Evolutionary conservation across 192 early-diverging fungal species (phyloP).

Genomic region (Backusella psychrophila): DNA sequence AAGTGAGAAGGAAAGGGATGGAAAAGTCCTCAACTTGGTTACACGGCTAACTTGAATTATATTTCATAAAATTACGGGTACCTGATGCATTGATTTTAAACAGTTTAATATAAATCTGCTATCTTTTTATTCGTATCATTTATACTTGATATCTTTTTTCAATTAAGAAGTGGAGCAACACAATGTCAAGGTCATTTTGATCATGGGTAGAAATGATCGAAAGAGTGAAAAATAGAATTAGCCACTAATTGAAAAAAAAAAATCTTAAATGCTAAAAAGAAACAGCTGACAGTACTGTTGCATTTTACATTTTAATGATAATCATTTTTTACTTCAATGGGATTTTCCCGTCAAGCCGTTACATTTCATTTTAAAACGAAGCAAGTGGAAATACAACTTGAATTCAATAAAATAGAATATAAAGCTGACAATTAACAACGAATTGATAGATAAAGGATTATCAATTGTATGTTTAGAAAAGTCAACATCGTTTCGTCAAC

Average conservation of each 20-base stretch:
- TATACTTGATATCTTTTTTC: background rate
- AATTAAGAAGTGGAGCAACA: background rate
- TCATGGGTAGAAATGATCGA: slow-evolving; percentile 2
- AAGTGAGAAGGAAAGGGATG: background rate
- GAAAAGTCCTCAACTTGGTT: background rate
- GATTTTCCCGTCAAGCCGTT: slow-evolving; percentile 3
- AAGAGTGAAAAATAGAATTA: background rate
- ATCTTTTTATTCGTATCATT: background rate
- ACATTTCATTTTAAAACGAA: background rate
- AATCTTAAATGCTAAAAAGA: slow-evolving; percentile 5
- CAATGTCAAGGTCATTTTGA: slow-evolving; percentile 2
- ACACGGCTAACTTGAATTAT: background rate
- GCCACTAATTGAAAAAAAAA: background rate
- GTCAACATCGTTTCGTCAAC: background rate
- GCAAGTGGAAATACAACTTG: background rate
- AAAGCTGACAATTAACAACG: background rate
- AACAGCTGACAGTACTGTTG: slow-evolving; percentile 6
- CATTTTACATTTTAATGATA: slow-evolving; percentile 1
- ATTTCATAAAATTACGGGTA: background rate
- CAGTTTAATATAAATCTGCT: background rate
- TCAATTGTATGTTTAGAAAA: background rate
- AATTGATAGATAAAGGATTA: background rate
- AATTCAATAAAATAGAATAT: too few species aligned
- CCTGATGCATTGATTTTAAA: background rate
- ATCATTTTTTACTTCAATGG: slow-evolving; percentile 4